These are phyloP conservation scores for Agaricus blazei DNA, from an alignment of 768 basidiomycete species.

Conservation along the genomic window DNA sequence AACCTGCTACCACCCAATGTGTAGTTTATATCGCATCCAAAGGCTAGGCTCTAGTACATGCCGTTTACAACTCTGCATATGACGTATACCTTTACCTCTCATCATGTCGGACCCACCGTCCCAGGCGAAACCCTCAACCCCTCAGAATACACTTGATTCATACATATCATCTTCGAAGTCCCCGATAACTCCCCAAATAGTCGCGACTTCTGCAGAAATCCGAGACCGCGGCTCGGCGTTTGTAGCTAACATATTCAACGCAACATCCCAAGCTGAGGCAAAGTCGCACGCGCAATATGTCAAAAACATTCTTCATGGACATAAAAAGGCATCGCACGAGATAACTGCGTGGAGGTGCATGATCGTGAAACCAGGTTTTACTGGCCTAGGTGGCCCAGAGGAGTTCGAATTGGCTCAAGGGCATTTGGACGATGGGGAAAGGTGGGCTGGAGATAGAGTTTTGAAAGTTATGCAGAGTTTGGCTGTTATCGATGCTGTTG, in stretches of 20 bases:
- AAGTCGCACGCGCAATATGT: conserved; percentile 44
- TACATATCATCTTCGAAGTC: conserved; percentile 38
- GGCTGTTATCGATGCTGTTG: conserved; percentile 71
- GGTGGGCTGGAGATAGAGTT: conserved; percentile 60
- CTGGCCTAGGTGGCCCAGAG: conserved; percentile 65
- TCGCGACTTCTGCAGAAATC: conserved; percentile 67
- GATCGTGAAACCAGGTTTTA: conserved; percentile 57
- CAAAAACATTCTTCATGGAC: conserved; percentile 50
- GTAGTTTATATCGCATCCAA: too few relatives aligned
- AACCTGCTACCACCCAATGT: too few relatives aligned
- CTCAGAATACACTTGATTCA: conserved; percentile 35
- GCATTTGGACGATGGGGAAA: conserved; percentile 74
- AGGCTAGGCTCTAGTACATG: too few relatives aligned
- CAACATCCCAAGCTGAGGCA: conserved; percentile 49
- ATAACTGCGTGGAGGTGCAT: conserved; percentile 80
- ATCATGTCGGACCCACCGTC: background rate
- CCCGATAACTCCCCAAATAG: conserved; percentile 37
- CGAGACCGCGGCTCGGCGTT: conserved; percentile 73
- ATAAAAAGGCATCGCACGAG: conserved; percentile 61
- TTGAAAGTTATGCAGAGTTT: conserved; percentile 65
- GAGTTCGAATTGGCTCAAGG: conserved; percentile 69
- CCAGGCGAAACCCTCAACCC: conserved; percentile 13
- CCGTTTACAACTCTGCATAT: conserved; percentile 3
- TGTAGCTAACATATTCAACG: conserved; percentile 55
- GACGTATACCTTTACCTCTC: background rate